Base-by-base conservation (phyloP, 2,329 filamentous ascomycete genomes). In the Penicillium psychrosexuale region DNA sequence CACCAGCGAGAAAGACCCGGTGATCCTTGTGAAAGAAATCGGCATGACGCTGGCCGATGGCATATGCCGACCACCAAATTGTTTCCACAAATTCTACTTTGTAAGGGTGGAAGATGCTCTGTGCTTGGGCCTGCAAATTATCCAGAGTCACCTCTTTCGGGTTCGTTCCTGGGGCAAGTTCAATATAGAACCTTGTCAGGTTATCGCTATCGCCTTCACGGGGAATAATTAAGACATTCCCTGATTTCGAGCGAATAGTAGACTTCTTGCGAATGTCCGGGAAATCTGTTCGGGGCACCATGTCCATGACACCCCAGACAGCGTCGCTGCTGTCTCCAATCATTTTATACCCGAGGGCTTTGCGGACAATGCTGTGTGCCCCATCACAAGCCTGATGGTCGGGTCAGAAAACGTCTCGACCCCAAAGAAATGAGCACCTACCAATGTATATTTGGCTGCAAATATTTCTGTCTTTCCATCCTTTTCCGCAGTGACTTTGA, bases 41-140 rank as follows among this genome's bases (percentile, higher is more conserved):
- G 2, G 88, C 88, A 22, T 91, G 81, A 17, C 88, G 82, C 74
- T 89, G 86, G 11, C 86, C 84, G 54, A 89, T 85, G 61, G 85
- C 81, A 68, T 89, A 90, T 40, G 85, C 83, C 43, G 86, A 87
- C 74, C 89, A 90, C 86, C 87, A 90, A 3, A 71, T 65, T 2
- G 82, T 84, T 51, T 80, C 78, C 0, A 76, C 75, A 48, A 84
- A 77, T 0, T 84, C 79, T 58, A 86, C 74, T 0, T 63, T 57
- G 53, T 84, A 86, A 0, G 83, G 84, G 0, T 69, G 58, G 47
- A 87, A 81, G 38, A 86, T 82, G 0, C 69, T 71, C 34, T 74
- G 71, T 0, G 83, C 83, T 0, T 78, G 75, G 3, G 72, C 61
- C 53, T 86, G 83, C 1, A 87, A 70, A 38, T 82, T 76, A 24